Conservation (phyloP, 139 green algal species). For the Chlamydomonas sphaeroides region DNA sequence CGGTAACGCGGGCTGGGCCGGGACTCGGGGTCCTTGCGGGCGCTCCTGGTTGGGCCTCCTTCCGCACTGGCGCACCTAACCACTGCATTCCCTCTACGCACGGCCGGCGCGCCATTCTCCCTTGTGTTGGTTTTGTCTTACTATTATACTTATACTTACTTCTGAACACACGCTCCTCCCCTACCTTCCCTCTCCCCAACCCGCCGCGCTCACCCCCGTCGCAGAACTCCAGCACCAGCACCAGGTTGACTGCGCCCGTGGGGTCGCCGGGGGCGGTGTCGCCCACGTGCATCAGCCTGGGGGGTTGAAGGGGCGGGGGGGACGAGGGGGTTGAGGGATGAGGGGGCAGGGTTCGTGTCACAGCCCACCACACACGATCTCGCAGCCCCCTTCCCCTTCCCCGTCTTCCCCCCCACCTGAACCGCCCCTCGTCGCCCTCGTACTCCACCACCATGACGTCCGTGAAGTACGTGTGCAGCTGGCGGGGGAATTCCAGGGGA, state of each 20-base stretch:
- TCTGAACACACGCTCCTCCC: too few relatives aligned
- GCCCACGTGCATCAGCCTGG: constrained; percentile 31
- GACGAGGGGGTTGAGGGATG: not conserved
- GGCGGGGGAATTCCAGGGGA: too few relatives aligned
- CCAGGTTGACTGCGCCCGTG: constrained; percentile 31
- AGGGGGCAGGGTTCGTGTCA: not conserved
- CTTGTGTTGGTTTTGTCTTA: too few relatives aligned
- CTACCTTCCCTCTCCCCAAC: not conserved
- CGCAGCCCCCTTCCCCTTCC: too few relatives aligned
- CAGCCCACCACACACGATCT: too few relatives aligned
- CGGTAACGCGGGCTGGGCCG: too few relatives aligned
- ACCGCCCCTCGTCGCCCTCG: constrained; percentile 19
- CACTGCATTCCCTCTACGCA: too few relatives aligned
- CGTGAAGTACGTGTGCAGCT: constrained; percentile 37
- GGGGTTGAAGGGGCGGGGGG: not conserved
- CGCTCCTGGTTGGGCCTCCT: too few relatives aligned
- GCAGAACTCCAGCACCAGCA: constrained; percentile 40
- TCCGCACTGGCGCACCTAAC: too few relatives aligned
- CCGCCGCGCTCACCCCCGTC: constrained; percentile 12
- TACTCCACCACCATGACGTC: constrained; percentile 38
- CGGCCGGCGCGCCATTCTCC: too few relatives aligned
- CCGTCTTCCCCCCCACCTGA: constrained; percentile 2
- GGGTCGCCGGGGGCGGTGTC: constrained; percentile 17
- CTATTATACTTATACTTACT: too few relatives aligned
- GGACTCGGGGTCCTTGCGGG: too few relatives aligned